These are phyloP conservation scores for Fonsecaea nubica DNA, from an alignment of 2,329 filamentous ascomycete species.

Conservation along the genomic window DNA sequence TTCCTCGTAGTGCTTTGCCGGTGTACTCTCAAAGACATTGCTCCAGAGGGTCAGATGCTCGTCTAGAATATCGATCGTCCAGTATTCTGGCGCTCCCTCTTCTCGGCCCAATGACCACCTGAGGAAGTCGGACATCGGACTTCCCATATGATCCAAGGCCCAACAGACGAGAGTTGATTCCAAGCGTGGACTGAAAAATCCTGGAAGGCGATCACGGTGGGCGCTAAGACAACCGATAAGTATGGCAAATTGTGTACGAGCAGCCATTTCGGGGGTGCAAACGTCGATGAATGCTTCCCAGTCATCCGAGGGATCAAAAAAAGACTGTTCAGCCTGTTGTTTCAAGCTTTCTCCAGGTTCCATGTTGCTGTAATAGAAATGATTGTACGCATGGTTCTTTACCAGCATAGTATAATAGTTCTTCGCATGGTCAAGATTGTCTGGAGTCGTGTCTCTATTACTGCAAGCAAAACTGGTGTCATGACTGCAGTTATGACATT, in stretches of 20 bases:
- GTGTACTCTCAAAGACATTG: slow-evolving; percentile 24
- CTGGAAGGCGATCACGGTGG: slow-evolving; percentile 19
- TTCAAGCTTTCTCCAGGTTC: not conserved
- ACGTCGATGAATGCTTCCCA: slow-evolving; percentile 10
- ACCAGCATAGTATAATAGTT: not conserved
- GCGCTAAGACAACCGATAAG: slow-evolving; percentile 10
- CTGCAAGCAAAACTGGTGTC: not conserved
- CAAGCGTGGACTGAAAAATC: slow-evolving; percentile 3
- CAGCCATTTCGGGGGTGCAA: not conserved
- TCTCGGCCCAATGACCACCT: slow-evolving; percentile 23
- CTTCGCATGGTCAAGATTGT: not conserved
- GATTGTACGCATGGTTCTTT: not conserved
- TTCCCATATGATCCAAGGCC: slow-evolving; percentile 16
- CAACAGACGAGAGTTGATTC: slow-evolving; percentile 27
- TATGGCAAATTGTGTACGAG: slow-evolving; percentile 10
- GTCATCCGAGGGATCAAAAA: not conserved
- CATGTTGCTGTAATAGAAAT: not conserved
- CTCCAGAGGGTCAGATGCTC: slow-evolving; percentile 26
- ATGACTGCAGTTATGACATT: not conserved
- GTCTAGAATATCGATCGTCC: slow-evolving; percentile 25
- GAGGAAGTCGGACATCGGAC: slow-evolving; percentile 23
- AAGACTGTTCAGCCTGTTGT: not conserved
- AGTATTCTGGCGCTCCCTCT: slow-evolving; percentile 11
- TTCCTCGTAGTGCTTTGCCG: slow-evolving; percentile 4
- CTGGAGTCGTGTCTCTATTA: not conserved